A percentile compares a stretch with the other conserved stretches of the same genome.
Evolutionary conservation across 768 basidiomycete species (phyloP).

Genomic region (Lactifluus echinatus): DNA sequence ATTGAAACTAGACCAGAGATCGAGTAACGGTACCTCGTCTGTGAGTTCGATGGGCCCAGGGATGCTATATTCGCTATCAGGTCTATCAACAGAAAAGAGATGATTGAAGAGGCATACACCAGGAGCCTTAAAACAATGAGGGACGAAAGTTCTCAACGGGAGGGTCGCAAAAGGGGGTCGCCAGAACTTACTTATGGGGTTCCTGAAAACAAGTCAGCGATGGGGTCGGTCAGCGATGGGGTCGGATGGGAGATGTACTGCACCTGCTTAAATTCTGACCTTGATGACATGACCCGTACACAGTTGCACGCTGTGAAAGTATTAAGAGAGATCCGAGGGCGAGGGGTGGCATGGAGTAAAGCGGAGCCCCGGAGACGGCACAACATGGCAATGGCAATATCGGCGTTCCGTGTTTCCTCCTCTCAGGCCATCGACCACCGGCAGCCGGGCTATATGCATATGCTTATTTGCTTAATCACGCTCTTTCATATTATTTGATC

Average conservation of each 20-base stretch:
- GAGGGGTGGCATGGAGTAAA: neutral
- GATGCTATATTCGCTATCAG: slow-evolving; percentile 28
- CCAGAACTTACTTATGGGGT: slow-evolving; percentile 40
- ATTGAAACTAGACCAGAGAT: neutral
- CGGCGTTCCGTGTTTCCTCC: slow-evolving; percentile 10
- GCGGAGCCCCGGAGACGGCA: slow-evolving; percentile 1
- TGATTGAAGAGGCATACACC: slow-evolving; percentile 20
- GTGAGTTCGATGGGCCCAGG: slow-evolving; percentile 52
- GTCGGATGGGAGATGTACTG: neutral
- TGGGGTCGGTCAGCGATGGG: neutral
- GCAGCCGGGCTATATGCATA: no score
- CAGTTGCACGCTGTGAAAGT: slow-evolving; percentile 5
- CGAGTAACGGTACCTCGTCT: slow-evolving; percentile 39
- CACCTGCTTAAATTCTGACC: slow-evolving; percentile 30
- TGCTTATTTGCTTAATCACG: no score
- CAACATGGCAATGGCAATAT: slow-evolving; percentile 17
- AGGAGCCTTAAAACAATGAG: slow-evolving; percentile 18
- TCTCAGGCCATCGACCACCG: neutral
- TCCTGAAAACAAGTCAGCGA: slow-evolving; percentile 26
- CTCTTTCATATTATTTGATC: neutral
- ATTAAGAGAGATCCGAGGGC: slow-evolving; percentile 7
- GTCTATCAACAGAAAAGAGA: neutral
- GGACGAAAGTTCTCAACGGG: neutral
- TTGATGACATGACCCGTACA: slow-evolving; percentile 25
- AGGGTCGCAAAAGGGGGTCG: neutral